A percentile compares a stretch with the other conserved stretches of the same genome.
Evolutionary conservation across 2,329 filamentous ascomycete genomes (phyloP).

Genomic region (Talaromyces sp.): DNA sequence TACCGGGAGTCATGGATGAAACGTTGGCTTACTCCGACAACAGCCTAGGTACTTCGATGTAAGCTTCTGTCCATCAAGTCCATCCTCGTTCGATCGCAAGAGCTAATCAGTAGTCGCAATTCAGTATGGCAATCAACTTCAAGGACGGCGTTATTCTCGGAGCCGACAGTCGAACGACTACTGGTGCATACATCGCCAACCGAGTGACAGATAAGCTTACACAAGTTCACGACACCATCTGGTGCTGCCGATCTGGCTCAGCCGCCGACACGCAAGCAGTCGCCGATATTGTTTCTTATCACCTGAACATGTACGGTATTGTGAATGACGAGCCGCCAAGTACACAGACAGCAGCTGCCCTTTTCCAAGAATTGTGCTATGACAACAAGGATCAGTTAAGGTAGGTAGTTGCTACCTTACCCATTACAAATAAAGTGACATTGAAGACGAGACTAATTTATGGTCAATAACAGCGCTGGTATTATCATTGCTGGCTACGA

Average conservation of each 20-base stretch:
- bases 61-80: constrained; percentile 36
- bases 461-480: constrained; percentile 63
- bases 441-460: neutral
- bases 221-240: constrained; percentile 97
- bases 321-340: constrained; percentile 85
- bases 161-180: constrained; percentile 95
- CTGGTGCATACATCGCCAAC: constrained; percentile 97
- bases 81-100: neutral
- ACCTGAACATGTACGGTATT: constrained; percentile 88
- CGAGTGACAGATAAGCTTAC: constrained; percentile 99
- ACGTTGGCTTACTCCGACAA: constrained; percentile 4
- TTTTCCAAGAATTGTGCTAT: constrained; percentile 98
- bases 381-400: constrained; percentile 91
- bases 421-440: neutral
- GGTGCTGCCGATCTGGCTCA: constrained; percentile 97
- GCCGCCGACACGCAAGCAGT: constrained; percentile 97
- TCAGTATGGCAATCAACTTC: constrained; percentile 97
- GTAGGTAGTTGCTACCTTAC: constrained; percentile 50
- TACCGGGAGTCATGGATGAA: neutral
- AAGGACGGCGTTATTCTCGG: constrained; percentile 96
- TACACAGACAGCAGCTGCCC: constrained; percentile 88
- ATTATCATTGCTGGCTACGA: constrained; percentile 99
- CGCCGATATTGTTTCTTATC: constrained; percentile 95
- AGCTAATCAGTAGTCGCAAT: constrained; percentile 11
- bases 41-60: constrained; percentile 97